Base-by-base conservation (phyloP, 139 green algal genomes). In the Bryopsis sp. region DNA sequence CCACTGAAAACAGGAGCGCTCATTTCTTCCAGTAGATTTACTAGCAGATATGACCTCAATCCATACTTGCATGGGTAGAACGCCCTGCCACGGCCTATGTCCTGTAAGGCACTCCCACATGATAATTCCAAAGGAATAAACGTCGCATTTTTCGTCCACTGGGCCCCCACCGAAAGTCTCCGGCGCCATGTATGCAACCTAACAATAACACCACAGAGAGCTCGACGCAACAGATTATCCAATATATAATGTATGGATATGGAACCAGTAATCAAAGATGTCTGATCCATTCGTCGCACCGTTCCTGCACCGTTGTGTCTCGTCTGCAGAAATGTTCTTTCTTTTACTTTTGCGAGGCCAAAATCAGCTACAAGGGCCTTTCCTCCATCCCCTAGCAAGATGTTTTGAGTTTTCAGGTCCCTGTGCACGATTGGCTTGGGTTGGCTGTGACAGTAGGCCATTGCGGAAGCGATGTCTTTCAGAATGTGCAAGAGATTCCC, bases 101-200 rank as follows among this genome's bases (percentile, higher is more conserved):
- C 64, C 39, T 31, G 64, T 59, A 11, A 70, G 36, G 36, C 64
- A 70, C 15, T 70, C 64, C 64, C 64, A 70, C 33, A 65, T 15
- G 24, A 70, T 8, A n/a, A 70, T 36, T 7, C 64, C 64, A 7
- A 70, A 48, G 6, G 39, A 61, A 35, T 70, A 70, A 4, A 70
- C 32, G 37, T 70, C 64, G 29, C 64, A 39, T 35, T 70, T 39
- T n/a, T 70, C 64, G 7, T 6, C 37, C 15, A 70, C 47, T 36
- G 34, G 34, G 6, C 64, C 37, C 24, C 37, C 22, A 5, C 43
- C 7, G 19, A 70, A 59, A 24, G 28, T 15, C 64, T 70, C 64
- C 11, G 64, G 64, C 6, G 64, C 64, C 37, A 47, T 57, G 36
- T 70, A 64, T 7, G 64, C n/a, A 67, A 67, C 48, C 48, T 61